These are phyloP conservation scores for Lactarius hatsudake DNA, from an alignment of 768 basidiomycete species.

Conservation along the genomic window DNA sequence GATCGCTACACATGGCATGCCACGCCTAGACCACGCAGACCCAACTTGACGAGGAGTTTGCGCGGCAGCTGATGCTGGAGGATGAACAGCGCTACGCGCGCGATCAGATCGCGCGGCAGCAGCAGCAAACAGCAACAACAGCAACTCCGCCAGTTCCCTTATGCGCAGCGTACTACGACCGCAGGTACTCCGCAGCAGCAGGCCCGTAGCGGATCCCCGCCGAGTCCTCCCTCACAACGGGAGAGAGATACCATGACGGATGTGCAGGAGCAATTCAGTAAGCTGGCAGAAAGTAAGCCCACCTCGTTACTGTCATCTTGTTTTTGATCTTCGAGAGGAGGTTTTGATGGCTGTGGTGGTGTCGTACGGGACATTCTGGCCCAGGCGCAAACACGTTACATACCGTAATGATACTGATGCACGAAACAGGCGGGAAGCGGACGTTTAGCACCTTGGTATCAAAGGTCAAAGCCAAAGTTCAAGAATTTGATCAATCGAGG, in stretches of 20 bases:
- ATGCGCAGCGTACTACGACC: conserved; percentile 9
- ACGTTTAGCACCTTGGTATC: conserved; percentile 68
- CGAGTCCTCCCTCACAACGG: background rate
- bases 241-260: conserved; percentile 56
- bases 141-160: conserved; percentile 20
- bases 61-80: conserved; percentile 66
- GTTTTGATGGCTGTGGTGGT: background rate
- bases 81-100: conserved; percentile 35
- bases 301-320: background rate
- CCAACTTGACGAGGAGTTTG: conserved; percentile 77
- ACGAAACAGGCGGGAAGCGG: conserved; percentile 55
- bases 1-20: background rate
- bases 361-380: background rate
- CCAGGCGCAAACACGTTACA: background rate
- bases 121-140: conserved; percentile 20
- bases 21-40: conserved; percentile 47
- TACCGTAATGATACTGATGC: background rate
- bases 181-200: background rate
- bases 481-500: conserved; percentile 67
- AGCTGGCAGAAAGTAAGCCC: conserved; percentile 72
- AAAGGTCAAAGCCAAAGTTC: conserved; percentile 81
- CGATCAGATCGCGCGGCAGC: conserved; percentile 24
- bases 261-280: conserved; percentile 69
- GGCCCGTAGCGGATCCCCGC: background rate
- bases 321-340: background rate